Conservation (phyloP, 352 stramenopile genomes). For the Blastocystis sp. region DNA sequence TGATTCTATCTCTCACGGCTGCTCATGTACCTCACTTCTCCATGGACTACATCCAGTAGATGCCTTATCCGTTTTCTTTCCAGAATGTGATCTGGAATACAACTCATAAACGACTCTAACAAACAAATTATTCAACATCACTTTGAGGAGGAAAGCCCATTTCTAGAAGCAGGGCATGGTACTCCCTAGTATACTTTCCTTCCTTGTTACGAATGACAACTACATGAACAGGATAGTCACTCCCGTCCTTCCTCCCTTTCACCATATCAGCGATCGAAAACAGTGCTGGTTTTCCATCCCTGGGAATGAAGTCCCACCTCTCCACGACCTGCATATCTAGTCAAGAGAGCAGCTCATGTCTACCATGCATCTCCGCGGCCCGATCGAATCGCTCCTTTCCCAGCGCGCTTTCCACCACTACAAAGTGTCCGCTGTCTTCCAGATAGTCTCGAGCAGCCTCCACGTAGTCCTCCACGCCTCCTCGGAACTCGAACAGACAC, state of each 20-base stretch:
- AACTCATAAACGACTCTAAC: neutral
- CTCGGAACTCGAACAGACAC: constrained; percentile 69
- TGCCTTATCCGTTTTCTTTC: neutral
- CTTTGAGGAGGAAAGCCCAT: constrained; percentile 58
- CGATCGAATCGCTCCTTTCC: constrained; percentile 29
- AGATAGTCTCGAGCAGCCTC: constrained; percentile 64
- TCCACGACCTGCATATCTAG: constrained; percentile 47
- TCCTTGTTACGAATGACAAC: constrained; percentile 52
- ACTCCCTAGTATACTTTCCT: constrained; percentile 33
- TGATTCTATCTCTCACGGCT: neutral
- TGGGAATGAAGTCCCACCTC: constrained; percentile 58
- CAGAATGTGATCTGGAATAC: neutral
- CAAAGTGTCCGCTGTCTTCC: constrained; percentile 20
- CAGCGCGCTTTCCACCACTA: constrained; percentile 52
- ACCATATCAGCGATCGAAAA: constrained; percentile 61
- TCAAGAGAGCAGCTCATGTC: neutral
- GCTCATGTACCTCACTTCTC: neutral
- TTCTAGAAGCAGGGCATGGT: constrained; percentile 44
- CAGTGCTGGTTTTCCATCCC: constrained; percentile 62
- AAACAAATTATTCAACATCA: constrained; percentile 6
- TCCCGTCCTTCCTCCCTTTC: neutral
- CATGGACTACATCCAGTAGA: neutral
- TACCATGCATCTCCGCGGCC: neutral
- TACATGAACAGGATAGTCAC: neutral
- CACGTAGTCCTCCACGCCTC: constrained; percentile 71